Evolutionary conservation across 306 rosid species (phyloP).

Genomic region (Cicer chorassanicum): DNA sequence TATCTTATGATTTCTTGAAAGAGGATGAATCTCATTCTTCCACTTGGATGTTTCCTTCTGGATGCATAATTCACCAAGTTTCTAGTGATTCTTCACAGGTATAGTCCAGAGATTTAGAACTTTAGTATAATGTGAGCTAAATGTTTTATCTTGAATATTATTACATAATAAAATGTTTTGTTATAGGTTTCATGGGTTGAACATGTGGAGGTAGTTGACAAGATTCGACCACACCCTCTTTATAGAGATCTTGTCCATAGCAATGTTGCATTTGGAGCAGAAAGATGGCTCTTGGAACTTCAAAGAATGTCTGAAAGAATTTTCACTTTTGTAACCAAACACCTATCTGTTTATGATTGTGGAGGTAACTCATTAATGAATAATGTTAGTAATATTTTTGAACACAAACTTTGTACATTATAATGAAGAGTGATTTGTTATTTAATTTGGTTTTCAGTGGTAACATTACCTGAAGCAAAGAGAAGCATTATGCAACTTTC

Average conservation of each 20-base stretch:
- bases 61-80: constrained; percentile 64
- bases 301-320: constrained; percentile 65
- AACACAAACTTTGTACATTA: too few relatives aligned
- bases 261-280: constrained; percentile 67
- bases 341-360: too few relatives aligned
- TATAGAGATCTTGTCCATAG: constrained; percentile 55
- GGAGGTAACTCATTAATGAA: too few relatives aligned
- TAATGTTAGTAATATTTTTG: too few relatives aligned
- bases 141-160: too few relatives aligned
- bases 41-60: constrained; percentile 73
- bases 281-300: constrained; percentile 71
- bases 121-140: too few relatives aligned
- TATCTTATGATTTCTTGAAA: constrained; percentile 56
- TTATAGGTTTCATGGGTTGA: constrained; percentile 78
- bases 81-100: constrained; percentile 60
- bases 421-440: too few relatives aligned
- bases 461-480: constrained; percentile 49
- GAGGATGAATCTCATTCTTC: constrained; percentile 26
- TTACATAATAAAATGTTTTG: background rate
- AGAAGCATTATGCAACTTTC: constrained; percentile 53
- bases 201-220: constrained; percentile 75
- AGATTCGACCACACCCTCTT: constrained; percentile 48
- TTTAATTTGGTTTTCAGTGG: constrained; percentile 30
- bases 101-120: too few relatives aligned
- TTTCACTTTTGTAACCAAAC: background rate